Conservation (phyloP, 345 rosid genomes). For the Schrenkiella parvula region DNA sequence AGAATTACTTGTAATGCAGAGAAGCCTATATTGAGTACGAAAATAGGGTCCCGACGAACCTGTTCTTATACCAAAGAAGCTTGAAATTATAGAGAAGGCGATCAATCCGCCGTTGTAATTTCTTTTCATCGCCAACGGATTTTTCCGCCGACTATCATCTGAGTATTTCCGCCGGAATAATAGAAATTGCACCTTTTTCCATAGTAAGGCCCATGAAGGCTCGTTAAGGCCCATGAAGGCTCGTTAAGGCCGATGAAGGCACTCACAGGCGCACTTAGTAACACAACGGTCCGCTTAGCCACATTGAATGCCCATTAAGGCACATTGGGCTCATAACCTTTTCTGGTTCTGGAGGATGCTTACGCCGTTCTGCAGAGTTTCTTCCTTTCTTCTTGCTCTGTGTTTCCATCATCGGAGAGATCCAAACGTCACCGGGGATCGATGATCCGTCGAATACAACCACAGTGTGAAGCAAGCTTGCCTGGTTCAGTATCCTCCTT, state of each 20-base stretch:
- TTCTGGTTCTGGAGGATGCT: neutral
- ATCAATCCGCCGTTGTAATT: constrained; percentile 3
- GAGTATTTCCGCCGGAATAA: neutral
- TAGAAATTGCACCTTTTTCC: neutral
- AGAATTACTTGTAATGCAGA: neutral
- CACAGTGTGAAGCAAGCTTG: neutral
- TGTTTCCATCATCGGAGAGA: constrained; percentile 5
- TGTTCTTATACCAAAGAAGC: neutral
- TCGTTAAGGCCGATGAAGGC: neutral
- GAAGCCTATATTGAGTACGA: neutral
- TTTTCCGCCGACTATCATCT: neutral
- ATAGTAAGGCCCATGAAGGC: neutral
- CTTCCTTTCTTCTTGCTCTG: neutral
- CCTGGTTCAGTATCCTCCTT: constrained; percentile 2
- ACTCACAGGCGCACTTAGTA: too few species aligned
- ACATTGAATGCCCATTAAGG: neutral
- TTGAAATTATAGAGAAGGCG: constrained; percentile 2
- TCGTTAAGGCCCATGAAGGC: neutral
- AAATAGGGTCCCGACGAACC: neutral
- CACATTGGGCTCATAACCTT: neutral
- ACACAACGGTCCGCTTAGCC: neutral
- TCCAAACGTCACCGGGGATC: neutral
- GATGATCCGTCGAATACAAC: constrained; percentile 9
- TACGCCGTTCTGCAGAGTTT: neutral
- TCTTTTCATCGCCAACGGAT: constrained; percentile 33